Base-by-base conservation (phyloP, 108 stramenopile species). In the Fragilariopsis cylindrus region DNA sequence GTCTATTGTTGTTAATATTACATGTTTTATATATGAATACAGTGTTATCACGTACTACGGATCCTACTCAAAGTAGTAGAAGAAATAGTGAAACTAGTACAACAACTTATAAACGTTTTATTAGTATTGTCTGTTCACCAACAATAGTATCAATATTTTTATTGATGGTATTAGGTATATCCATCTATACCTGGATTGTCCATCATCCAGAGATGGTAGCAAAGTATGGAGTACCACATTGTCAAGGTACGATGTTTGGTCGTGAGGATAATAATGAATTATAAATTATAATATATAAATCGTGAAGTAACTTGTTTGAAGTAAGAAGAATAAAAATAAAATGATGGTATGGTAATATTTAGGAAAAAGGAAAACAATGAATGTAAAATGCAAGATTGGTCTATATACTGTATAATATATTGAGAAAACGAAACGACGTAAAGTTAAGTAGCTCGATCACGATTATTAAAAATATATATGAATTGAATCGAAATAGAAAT, bases 211-310 rank as follows among this genome's bases (percentile, higher is more conserved):
- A 68, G 11, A 41, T 68, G 67, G 67, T 68, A 0, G 67, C 67
- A 0, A 68, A 68, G 0, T 44, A 68, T 48, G 49, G 49, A 9
- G 43, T 68, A 7, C 42, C 42, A 48, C 67, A 68, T 18, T 68
- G 67, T 48, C 67, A 68, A 44, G 67, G 67, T 13, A 48, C 39
- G 40, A 68, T 68, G 67, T 68, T 68, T 68, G 67, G 67, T 5
- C 67, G 67, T 5, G 44, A 45, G 0, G 30, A 30, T 30, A 30
- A 30, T 30, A 30, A 30, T 30, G 30, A 30, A 30, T 30, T 30
- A 30, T 30, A 30, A 30, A 2, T 30, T 30, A 30, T 30, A 30
- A 30, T 30, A 30, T 30, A 30, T 30, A 30, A 30, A 30, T 30
- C 30, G 30, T 30, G 30, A 30, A 30, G 30, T 30, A 30, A 30